These are phyloP conservation scores for Coniferiporia sulphurascens DNA, from an alignment of 1,284 basidiomycete genomes.

Conservation along the genomic window DNA sequence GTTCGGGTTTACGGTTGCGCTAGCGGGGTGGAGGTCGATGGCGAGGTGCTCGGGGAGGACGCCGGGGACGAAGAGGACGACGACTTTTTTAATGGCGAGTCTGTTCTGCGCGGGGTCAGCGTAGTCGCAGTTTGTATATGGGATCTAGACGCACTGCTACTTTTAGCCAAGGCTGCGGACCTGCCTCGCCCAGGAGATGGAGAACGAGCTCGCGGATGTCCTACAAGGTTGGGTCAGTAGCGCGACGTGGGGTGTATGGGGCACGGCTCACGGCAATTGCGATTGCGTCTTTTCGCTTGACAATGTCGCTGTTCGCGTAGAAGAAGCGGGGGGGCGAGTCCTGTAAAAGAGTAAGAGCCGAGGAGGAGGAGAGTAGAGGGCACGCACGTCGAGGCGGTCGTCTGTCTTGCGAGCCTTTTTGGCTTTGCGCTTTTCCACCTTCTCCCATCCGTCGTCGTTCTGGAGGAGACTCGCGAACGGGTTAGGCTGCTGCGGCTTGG, in stretches of 20 bases:
- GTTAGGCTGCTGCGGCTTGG: not conserved
- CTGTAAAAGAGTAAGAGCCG: constrained; percentile 30
- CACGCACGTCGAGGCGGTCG: constrained; percentile 55
- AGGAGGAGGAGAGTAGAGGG: constrained; percentile 13
- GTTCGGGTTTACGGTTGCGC: constrained; percentile 61
- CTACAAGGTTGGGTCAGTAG: constrained; percentile 36
- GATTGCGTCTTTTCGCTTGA: constrained; percentile 64
- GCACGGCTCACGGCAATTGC: constrained; percentile 56
- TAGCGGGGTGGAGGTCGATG: constrained; percentile 46
- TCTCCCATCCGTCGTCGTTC: not conserved
- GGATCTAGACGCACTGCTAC: constrained; percentile 56
- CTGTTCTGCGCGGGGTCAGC: constrained; percentile 49
- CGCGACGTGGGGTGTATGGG: not conserved
- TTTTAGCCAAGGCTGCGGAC: constrained; percentile 77
- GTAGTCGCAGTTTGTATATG: not conserved
- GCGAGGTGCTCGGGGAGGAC: constrained; percentile 66
- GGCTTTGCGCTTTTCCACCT: constrained; percentile 1
- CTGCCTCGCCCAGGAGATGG: constrained; percentile 76
- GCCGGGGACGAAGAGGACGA: constrained; percentile 77
- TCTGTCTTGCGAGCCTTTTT: constrained; percentile 65
- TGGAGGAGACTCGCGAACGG: not conserved
- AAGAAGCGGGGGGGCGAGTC: constrained; percentile 69
- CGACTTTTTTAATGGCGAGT: constrained; percentile 67
- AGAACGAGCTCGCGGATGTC: constrained; percentile 82
- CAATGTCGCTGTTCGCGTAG: constrained; percentile 72